Conservation (phyloP, 2,329 filamentous ascomycete species). For the Aspergillus fumigatiaffinis region DNA sequence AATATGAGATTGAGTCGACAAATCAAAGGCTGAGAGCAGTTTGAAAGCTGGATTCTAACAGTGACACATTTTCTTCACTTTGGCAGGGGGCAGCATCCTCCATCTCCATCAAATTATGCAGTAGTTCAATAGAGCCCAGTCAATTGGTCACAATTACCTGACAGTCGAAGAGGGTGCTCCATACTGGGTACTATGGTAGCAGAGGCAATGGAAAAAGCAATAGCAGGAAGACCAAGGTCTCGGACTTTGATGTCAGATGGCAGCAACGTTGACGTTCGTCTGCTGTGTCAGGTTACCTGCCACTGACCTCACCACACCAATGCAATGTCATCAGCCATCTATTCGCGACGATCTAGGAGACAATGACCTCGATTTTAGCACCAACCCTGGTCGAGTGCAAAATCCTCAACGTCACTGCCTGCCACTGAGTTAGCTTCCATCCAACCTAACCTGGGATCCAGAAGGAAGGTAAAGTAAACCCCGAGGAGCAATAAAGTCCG, state of each 20-base stretch:
- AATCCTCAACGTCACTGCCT: not conserved
- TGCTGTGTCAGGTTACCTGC: not conserved
- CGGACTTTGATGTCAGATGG: not conserved
- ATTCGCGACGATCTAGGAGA: not conserved
- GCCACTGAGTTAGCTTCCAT: not conserved
- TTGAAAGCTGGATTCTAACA: not conserved
- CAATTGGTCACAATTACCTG: not conserved
- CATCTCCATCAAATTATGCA: too few relatives aligned
- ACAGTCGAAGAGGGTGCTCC: not conserved
- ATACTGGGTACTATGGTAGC: not conserved
- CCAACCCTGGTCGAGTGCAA: not conserved
- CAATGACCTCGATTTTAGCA: not conserved
- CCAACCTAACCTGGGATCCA: not conserved
- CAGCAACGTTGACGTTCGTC: not conserved
- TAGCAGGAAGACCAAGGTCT: not conserved
- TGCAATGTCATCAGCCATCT: not conserved
- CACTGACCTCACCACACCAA: not conserved
- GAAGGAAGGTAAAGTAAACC: not conserved
- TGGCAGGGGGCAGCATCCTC: not conserved
- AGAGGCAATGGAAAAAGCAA: too few relatives aligned
- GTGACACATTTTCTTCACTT: not conserved
- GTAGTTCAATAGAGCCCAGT: not conserved
- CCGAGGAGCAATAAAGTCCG: not conserved
- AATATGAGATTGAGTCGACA: not conserved
- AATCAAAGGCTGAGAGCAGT: not conserved